Base-by-base conservation (phyloP, 148 eudicot genomes). In the Nepenthes gracilis region DNA sequence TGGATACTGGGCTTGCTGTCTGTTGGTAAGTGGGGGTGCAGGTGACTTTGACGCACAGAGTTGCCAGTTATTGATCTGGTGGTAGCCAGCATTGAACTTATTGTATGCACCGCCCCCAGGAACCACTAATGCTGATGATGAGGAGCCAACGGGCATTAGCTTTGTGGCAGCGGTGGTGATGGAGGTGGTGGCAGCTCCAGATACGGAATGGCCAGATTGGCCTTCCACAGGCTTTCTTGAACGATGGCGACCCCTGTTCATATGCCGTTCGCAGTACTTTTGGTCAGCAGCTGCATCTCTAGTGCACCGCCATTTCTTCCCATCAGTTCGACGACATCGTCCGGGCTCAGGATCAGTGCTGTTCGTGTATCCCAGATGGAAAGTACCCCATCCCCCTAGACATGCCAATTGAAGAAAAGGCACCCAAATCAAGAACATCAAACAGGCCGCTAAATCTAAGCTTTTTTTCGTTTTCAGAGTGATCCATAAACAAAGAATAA, bases 221-320 rank as follows among this genome's bases (percentile, higher is more conserved):
- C 74, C 69, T 71, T 71, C 74, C 74, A 71, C 74, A 71, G 62
- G 74, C 74, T 71, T 71, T 71, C 74, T 71, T 71, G 74, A 71
- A 71, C 74, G 74, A 14, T 71, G 74, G 47, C 74, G 74, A 56
- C 74, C 74, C 47, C 74, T 64, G 36, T 71, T 71, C 43, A 71
- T 64, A 54, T 71, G 74, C 50, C 68, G 49, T 14, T 71, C 74
- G 47, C 74, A 71, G 64, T 71, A 71, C 56, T 71, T 71, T 51
- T 71, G 74, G 33, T 59, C 68, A 59, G 64, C 47, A 45, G 64
- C 64, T 23, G 74, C 74, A 48, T 71, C 74, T 55, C 69, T 64
- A 6, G 74, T 58, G 65, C 74, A 71, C 69, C 74, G 69, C 74
- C 74, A 71, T 65, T 71, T 71, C 69, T 71, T 71, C 56, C 74